Evolutionary conservation across 23 red algal genomes (phyloP).

Genomic region (Gracilariopsis chorda): DNA sequence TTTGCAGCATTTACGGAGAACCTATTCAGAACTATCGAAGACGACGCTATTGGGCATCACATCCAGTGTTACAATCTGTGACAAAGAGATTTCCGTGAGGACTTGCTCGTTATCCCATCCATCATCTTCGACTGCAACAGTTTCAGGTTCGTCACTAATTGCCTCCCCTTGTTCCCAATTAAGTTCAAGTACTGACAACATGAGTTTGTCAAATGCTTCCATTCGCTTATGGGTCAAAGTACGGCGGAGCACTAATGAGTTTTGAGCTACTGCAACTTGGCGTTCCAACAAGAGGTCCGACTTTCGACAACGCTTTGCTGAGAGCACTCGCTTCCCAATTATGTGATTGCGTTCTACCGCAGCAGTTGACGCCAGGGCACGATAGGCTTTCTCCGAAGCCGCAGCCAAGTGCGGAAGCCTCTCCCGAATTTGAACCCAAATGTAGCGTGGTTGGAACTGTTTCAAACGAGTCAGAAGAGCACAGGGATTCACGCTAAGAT

Average conservation of each 20-base stretch:
- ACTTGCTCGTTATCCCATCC: not conserved
- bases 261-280: not conserved
- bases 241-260: not conserved
- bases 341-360: conserved; percentile 3
- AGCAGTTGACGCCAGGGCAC: not conserved
- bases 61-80: not conserved
- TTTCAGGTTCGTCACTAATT: not conserved
- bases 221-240: not conserved
- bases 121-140: not conserved
- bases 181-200: not conserved
- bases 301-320: not conserved
- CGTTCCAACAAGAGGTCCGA: not conserved
- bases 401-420: not conserved
- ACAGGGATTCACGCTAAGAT: not conserved
- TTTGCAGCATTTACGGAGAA: no score
- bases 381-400: not conserved
- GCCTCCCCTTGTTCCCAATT: not conserved
- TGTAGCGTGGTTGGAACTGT: not conserved
- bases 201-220: not conserved
- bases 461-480: not conserved
- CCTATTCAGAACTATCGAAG: no score
- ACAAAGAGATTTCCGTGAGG: not conserved
- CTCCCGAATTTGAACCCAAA: not conserved
- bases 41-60: not conserved
- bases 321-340: not conserved